Conservation (phyloP, 768 basidiomycete species). For the Imleria badia region DNA sequence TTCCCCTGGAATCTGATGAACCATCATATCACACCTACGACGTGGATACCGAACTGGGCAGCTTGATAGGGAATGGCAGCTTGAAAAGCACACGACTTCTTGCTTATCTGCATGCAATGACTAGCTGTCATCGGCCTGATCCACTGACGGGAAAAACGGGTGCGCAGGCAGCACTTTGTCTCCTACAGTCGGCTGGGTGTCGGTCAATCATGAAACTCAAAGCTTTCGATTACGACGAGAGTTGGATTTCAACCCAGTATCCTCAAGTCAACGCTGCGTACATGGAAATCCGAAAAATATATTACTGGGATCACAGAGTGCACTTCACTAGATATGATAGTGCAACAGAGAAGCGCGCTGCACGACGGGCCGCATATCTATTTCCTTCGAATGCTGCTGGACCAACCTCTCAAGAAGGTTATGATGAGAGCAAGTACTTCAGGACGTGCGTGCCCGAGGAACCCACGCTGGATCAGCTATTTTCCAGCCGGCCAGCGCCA, state of each 20-base stretch:
- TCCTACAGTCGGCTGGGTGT: constrained; percentile 1
- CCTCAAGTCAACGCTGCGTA: neutral
- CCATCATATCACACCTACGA: neutral
- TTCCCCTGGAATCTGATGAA: neutral
- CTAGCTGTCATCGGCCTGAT: too few relatives aligned
- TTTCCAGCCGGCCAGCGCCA: neutral
- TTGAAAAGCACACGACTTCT: too few relatives aligned
- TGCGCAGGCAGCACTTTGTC: too few relatives aligned
- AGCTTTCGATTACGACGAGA: neutral
- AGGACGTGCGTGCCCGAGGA: neutral
- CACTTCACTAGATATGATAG: too few relatives aligned
- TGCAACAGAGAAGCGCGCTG: too few relatives aligned
- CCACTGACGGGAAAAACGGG: too few relatives aligned
- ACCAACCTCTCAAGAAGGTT: neutral
- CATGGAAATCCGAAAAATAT: neutral
- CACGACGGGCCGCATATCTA: neutral
- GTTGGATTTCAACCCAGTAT: neutral
- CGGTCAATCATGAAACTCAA: constrained; percentile 39
- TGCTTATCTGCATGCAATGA: too few relatives aligned
- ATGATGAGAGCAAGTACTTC: neutral
- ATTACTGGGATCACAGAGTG: too few relatives aligned
- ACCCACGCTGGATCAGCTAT: neutral
- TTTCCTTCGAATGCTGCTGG: too few relatives aligned
- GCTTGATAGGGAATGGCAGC: too few relatives aligned
- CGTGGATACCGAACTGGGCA: too few relatives aligned